Conservation (phyloP, 2,329 filamentous ascomycete species). For the Calycina herbarum region DNA sequence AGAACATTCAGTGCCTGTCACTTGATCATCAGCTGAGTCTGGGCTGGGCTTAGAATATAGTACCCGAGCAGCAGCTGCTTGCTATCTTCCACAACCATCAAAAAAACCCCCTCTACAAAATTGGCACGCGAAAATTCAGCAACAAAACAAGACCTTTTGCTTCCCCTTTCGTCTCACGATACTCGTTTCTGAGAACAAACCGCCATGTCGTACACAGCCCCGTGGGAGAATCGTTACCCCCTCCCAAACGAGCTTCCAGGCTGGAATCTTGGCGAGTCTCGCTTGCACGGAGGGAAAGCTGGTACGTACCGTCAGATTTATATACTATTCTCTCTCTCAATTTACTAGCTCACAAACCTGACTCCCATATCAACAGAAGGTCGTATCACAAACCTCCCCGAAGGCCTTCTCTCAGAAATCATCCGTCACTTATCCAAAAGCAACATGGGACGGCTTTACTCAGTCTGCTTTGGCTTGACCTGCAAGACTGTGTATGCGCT, state of each 20-base stretch:
- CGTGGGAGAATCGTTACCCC: neutral
- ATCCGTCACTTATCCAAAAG: neutral
- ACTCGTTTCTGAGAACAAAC: neutral
- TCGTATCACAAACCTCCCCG: neutral
- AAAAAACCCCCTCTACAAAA: too few relatives aligned
- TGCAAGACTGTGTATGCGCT: neutral
- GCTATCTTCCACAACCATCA: neutral
- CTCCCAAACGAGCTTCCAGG: neutral
- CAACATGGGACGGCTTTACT: neutral
- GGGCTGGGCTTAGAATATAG: neutral
- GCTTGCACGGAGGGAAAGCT: neutral
- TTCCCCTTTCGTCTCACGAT: neutral
- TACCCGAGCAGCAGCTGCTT: neutral
- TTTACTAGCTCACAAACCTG: neutral
- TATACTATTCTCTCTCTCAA: too few relatives aligned
- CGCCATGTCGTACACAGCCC: neutral
- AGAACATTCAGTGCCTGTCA: neutral
- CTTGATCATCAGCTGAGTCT: conserved; percentile 2
- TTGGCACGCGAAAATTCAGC: too few relatives aligned
- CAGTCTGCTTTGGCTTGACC: neutral
- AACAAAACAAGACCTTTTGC: too few relatives aligned
- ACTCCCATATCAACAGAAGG: neutral
- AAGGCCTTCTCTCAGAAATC: neutral
- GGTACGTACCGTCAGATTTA: neutral
- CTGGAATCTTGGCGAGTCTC: neutral